Evolutionary conservation across 805 yeast genomes (phyloP), one percentile per base, ranked within the genome.

Genomic region (Pichia rugopelliculosa): DNA sequence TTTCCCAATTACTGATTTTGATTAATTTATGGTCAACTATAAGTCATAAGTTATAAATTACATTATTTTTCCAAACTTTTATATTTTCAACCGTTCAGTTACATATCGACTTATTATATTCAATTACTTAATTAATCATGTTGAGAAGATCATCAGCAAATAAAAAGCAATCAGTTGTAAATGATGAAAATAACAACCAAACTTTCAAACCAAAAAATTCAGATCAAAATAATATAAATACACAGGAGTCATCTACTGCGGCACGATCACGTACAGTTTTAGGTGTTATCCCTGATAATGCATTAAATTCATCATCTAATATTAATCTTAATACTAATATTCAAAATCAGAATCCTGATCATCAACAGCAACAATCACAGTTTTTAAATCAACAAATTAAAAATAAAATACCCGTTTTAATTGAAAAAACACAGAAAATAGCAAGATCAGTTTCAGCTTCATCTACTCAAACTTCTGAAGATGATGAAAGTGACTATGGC

Each of bases 201-300:
- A 36, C 9, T 12, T 26, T 10, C 8, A 42, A 36, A 27, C 30
- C 30, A 13, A 36, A 41, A 36, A 37, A 23, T 17, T 39, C 41
- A 17, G 26, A 9, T 38, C 27, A 38, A 34, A 25, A 25, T 17
- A 20, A 20, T 36, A 36, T 20, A 17, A 36, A 36, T 6, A 38
- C 38, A 17, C n/a, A 18, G 25, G 23, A 8, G 5, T 10, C 24
- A 36, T 39, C 33, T 42, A 44, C 25, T 41, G 33, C 30, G n/a
- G 33, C 34, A 7, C 49, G 51, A 41, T 37, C 56, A 27, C 58
- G 67, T 53, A 57, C 53, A 41, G 64, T 55, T 2, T 51, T 62
- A 18, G 65, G 67, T 5, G 58, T 60, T 17, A 53, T 62, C 23
- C 59, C 66, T 1, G 59, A 59, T 36, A 53, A 59, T 33, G 50